Evolutionary conservation across 257 asterid genomes (phyloP), one percentile per base, ranked within the genome.

Genomic region (Ajuga chamaepitys): DNA sequence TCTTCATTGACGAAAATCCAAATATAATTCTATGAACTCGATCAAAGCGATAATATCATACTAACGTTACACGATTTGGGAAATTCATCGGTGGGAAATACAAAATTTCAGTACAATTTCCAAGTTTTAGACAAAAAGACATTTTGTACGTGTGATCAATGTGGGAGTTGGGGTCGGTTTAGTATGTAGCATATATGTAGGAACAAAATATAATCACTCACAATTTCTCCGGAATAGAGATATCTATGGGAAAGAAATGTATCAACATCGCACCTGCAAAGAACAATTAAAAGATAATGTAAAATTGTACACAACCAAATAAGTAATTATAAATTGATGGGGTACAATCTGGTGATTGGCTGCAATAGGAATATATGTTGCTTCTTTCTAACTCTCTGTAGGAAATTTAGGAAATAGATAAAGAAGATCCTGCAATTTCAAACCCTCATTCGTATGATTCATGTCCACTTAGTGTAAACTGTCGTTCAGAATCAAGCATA

Each of bases 261-360:
- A 32, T 86, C 89, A 11, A 94, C 87, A 55, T 94, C 99, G 11
- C 89, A 93, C 99, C 97, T 88, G 88, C n/a, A 70, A 77, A 75
- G 70, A 55, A 52, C 57, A 56, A n/a, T n/a, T n/a, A 4, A n/a
- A 3, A 48, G 26, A 35, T 42, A 64, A 6, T 28, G 58, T 32
- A 55, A 66, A 37, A 44, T 12, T 32, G 58, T 34, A 22, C 55
- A 42, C 17, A 20, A 30, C 35, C 56, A 13, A 54, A 46, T 17
- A 50, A 57, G 25, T 41, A 26, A 54, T 17, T 6, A 22, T 38
- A 16, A 25, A 54, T 9, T 40, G 20, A 13, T 9, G 32, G 60
- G 25, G 34, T 2, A 64, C 13, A 44, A 68, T 62, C 38, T 5
- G 28, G 35, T 11, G 55, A 4, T 53, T 40, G 48, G 64, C 20